Evolutionary conservation across 495 filamentous ascomycete species (phyloP), one percentile per base, ranked within the genome.

Genomic region (Margaritispora aquatica): DNA sequence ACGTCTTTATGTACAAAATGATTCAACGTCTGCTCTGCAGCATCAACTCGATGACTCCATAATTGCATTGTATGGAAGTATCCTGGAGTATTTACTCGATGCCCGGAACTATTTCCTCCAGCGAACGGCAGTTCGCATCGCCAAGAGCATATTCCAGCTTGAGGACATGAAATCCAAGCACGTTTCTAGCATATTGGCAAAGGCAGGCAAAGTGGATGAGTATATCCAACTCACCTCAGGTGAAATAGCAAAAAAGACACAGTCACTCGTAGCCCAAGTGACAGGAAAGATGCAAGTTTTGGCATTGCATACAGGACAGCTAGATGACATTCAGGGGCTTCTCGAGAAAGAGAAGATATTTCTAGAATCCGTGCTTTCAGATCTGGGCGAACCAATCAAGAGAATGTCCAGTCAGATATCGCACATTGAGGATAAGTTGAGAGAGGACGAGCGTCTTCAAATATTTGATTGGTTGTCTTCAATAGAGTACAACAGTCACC

Each of bases 361-460:
- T 10, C 26, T 54, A 17, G 11, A 31, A 21, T 7, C 26, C 13
- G 9, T 31, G 5, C 19, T 29, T 23, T 2, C 9, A 9, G 26
- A 48, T 52, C 31, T 38, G 55, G 54, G 44, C 56, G 34, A 61
- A 26, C 51, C 41, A 46, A 26, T 58, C 53, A 0, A 29, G 61
- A 23, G 53, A 22, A 61, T 70, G 3, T 51, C 59, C 22, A 57
- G 1, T 19, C 59, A 59, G 10, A n/a, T 66, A 23, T 57, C 47
- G 54, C 55, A 38, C 46, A 59, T 66, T 38, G 56, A 60, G 23
- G 57, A 67, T 41, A 50, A 59, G 26, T 57, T 68, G 51, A 61
- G 58, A 34, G 57, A 64, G 22, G 59, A 56, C 13, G 27, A 56
- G 26, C 52, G 59, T 5, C 19, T 61, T 19, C 44, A 56, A 21